Evolutionary conservation across 2,329 filamentous ascomycete genomes (phyloP).

Genomic region (Samsoniella hepiali): DNA sequence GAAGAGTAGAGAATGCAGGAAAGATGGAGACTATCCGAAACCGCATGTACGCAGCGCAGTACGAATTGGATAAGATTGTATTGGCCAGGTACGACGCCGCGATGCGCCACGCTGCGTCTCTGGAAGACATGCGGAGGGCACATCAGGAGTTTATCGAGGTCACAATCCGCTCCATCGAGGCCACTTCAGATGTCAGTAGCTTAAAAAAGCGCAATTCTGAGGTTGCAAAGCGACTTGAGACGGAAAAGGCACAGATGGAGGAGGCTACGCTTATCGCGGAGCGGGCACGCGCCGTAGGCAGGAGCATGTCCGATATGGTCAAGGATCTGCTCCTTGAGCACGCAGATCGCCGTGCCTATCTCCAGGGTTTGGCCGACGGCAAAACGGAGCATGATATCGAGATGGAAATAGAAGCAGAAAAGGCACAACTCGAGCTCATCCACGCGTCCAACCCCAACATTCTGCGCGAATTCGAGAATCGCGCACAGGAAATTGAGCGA

Average conservation of each 20-base stretch:
- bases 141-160: conserved; percentile 66
- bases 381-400: conserved; percentile 63
- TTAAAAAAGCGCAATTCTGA: conserved; percentile 64
- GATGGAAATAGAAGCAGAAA: conserved; percentile 69
- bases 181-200: conserved; percentile 70
- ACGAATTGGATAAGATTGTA: conserved; percentile 52
- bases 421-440: conserved; percentile 74
- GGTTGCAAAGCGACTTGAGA: conserved; percentile 52
- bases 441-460: conserved; percentile 73
- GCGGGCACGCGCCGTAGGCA: conserved; percentile 33
- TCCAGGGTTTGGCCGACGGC: conserved; percentile 43
- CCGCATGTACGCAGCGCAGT: conserved; percentile 47
- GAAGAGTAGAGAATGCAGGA: conserved; percentile 30
- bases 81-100: conserved; percentile 55
- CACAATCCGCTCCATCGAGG: conserved; percentile 72
- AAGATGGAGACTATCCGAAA: conserved; percentile 33
- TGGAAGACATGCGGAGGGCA: conserved; percentile 59
- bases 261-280: conserved; percentile 39
- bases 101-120: conserved; percentile 53
- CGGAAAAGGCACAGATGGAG: conserved; percentile 40
- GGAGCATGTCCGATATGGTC: conserved; percentile 34
- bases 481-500: conserved; percentile 65
- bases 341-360: conserved; percentile 38
- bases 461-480: conserved; percentile 73
- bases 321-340: conserved; percentile 38